These are phyloP conservation scores for Penicillium coprophilum DNA, from an alignment of 495 filamentous ascomycete species.

Conservation along the genomic window DNA sequence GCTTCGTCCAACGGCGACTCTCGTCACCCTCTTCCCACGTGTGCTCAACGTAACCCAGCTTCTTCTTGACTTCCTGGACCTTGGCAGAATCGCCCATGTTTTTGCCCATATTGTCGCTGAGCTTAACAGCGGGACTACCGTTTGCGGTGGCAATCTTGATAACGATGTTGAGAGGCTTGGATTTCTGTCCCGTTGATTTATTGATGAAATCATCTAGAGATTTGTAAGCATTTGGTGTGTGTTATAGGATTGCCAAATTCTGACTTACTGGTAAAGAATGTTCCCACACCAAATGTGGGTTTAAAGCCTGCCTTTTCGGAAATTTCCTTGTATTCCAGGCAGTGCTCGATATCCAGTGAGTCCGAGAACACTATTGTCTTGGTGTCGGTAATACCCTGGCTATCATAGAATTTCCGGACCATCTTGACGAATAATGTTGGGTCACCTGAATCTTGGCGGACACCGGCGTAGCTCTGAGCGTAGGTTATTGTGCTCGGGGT, in stretches of 20 bases:
- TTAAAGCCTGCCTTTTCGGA: constrained; percentile 78
- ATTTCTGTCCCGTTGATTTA: constrained; percentile 69
- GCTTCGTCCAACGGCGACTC: constrained; percentile 69
- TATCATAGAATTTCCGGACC: constrained; percentile 85
- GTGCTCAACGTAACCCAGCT: constrained; percentile 82
- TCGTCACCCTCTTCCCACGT: constrained; percentile 83
- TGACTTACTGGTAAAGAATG: constrained; percentile 79
- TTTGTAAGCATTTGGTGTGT: not conserved
- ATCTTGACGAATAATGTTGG: constrained; percentile 76
- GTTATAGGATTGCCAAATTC: not conserved
- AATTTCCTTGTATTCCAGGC: constrained; percentile 81
- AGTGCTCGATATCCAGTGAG: constrained; percentile 85
- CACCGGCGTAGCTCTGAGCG: constrained; percentile 81
- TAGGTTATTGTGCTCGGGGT: constrained; percentile 54
- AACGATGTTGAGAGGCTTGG: constrained; percentile 93
- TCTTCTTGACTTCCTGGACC: constrained; percentile 78
- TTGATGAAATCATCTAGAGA: constrained; percentile 72
- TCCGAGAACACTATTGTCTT: constrained; percentile 98
- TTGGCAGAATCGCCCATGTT: constrained; percentile 84
- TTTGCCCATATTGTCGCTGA: constrained; percentile 95
- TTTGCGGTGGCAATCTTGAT: constrained; percentile 88
- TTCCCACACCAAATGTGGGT: constrained; percentile 88
- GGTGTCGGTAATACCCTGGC: constrained; percentile 68
- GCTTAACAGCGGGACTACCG: constrained; percentile 85
- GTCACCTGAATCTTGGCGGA: constrained; percentile 94